Percentiles rank a stretch among this genome's conserved stretches.
phyloP scores from a whole-genome alignment of 2,329 filamentous ascomycete species.

The Epichloe brachyelytri region DNA sequence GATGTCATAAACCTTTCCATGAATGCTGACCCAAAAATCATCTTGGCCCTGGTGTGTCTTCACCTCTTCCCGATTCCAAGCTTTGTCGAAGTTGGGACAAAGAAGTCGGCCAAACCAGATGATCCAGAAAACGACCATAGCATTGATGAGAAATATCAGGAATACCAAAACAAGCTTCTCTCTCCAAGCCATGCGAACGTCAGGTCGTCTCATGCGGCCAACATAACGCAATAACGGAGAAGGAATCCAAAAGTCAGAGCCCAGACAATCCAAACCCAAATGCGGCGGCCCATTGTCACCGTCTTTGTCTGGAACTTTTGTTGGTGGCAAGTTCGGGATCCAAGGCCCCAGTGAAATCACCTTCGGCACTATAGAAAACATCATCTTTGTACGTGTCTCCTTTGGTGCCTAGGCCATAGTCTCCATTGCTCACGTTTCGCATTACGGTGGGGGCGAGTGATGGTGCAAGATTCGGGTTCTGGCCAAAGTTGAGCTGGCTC shows the following conservation, averaged over 20 bases:
- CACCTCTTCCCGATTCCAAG: constrained; percentile 64
- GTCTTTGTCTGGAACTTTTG: constrained; percentile 63
- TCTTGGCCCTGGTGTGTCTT: constrained; percentile 53
- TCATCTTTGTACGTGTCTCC: constrained; percentile 67
- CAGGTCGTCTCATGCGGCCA: constrained; percentile 92
- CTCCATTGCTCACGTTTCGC: constrained; percentile 50
- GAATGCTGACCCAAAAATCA: constrained; percentile 80
- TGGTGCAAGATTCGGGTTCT: constrained; percentile 29
- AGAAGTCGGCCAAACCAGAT: constrained; percentile 71
- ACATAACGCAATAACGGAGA: constrained; percentile 68
- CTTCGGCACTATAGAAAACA: constrained; percentile 60
- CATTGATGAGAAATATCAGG: constrained; percentile 74
- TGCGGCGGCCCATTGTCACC: constrained; percentile 49
- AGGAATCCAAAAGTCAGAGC: constrained; percentile 83
- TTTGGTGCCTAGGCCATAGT: constrained; percentile 81
- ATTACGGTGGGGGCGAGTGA: constrained; percentile 49
- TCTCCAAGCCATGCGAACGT: constrained; percentile 94
- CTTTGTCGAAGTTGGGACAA: constrained; percentile 87
- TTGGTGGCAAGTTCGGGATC: constrained; percentile 69
- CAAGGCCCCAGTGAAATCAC: constrained; percentile 52
- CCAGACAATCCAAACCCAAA: constrained; percentile 80
- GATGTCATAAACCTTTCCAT: constrained; percentile 84
- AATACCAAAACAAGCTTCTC: constrained; percentile 81
- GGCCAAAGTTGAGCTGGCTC: constrained; percentile 39
- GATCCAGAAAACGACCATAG: constrained; percentile 78